Evolutionary conservation across 352 stramenopile species (phyloP).

Genomic region (Phytophthora rubi): DNA sequence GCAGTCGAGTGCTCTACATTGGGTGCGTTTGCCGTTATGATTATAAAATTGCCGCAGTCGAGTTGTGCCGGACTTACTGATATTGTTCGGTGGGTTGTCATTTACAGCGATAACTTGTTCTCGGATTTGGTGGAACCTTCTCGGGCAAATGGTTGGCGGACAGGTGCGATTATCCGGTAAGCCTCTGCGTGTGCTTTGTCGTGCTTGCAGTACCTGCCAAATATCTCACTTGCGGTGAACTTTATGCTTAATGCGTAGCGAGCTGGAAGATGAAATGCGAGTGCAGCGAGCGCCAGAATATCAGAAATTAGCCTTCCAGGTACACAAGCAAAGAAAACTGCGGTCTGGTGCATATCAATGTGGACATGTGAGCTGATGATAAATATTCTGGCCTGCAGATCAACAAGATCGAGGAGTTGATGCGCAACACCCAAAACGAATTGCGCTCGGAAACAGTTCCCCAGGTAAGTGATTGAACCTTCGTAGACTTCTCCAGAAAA

Average conservation of each 20-base stretch:
- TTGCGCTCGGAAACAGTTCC: slow-evolving; percentile 46
- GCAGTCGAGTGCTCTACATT: slow-evolving; percentile 92
- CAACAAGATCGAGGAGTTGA: slow-evolving; percentile 64
- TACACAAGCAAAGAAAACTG: slow-evolving; percentile 6
- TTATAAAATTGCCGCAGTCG: too few relatives aligned
- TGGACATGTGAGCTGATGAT: neutral
- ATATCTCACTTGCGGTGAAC: neutral
- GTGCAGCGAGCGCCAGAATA: slow-evolving; percentile 67
- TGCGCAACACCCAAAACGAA: slow-evolving; percentile 71
- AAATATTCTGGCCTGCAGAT: slow-evolving; percentile 37
- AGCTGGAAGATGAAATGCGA: slow-evolving; percentile 88
- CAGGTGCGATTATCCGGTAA: slow-evolving; percentile 91
- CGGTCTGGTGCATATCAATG: neutral
- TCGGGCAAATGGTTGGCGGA: slow-evolving; percentile 93
- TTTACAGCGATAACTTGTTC: slow-evolving; percentile 90
- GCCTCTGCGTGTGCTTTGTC: neutral
- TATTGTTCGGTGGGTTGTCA: neutral
- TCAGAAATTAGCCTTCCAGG: slow-evolving; percentile 68
- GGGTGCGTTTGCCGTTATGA: slow-evolving; percentile 50
- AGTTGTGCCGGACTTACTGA: neutral
- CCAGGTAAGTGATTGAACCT: slow-evolving; percentile 35
- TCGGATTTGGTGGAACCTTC: slow-evolving; percentile 94
- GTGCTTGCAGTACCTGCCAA: neutral
- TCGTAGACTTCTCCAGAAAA: slow-evolving; percentile 20
- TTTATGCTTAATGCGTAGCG: slow-evolving; percentile 37